A percentile compares a stretch with the other conserved stretches of the same genome.
phyloP scores from a whole-genome alignment of 2,329 filamentous ascomycete genomes.

The Chaetomium globosum region DNA sequence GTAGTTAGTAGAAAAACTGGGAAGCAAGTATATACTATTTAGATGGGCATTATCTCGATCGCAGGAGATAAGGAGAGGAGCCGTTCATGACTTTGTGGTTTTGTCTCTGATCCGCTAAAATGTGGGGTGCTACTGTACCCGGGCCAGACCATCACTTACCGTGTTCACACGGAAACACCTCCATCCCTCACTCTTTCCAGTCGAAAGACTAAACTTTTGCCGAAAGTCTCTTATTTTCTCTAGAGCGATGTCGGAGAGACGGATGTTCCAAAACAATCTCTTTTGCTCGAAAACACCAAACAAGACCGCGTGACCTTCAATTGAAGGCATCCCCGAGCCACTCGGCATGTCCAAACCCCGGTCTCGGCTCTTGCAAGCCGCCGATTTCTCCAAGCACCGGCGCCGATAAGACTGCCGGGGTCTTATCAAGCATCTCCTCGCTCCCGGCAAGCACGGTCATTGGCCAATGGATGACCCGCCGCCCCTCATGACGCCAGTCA shows the following conservation, averaged over 20 bases:
- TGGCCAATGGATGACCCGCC: slow-evolving; percentile 30
- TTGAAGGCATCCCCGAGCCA: background rate
- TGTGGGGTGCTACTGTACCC: background rate
- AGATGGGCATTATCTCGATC: background rate
- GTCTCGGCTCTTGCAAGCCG: slow-evolving; percentile 19
- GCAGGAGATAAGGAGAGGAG: background rate
- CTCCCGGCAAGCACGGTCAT: slow-evolving; percentile 12
- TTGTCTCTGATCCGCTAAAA: background rate
- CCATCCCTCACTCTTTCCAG: background rate
- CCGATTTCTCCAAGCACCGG: slow-evolving; percentile 8
- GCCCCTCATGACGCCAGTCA: slow-evolving; percentile 27
- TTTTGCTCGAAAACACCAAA: background rate
- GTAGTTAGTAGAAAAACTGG: background rate
- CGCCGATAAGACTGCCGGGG: slow-evolving; percentile 18
- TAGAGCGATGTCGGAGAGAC: slow-evolving; percentile 10
- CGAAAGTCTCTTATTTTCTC: background rate
- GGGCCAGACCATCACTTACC: background rate
- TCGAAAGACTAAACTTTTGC: background rate
- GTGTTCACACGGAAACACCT: background rate
- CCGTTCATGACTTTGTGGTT: background rate
- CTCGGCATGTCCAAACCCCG: slow-evolving; percentile 1
- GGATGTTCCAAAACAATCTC: slow-evolving; percentile 1
- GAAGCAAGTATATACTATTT: too few species aligned
- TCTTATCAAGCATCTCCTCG: slow-evolving; percentile 16
- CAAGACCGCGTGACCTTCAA: slow-evolving; percentile 10